phyloP scores from a whole-genome alignment of 2,329 filamentous ascomycete species.

The Aspergillus spinulosporus region DNA sequence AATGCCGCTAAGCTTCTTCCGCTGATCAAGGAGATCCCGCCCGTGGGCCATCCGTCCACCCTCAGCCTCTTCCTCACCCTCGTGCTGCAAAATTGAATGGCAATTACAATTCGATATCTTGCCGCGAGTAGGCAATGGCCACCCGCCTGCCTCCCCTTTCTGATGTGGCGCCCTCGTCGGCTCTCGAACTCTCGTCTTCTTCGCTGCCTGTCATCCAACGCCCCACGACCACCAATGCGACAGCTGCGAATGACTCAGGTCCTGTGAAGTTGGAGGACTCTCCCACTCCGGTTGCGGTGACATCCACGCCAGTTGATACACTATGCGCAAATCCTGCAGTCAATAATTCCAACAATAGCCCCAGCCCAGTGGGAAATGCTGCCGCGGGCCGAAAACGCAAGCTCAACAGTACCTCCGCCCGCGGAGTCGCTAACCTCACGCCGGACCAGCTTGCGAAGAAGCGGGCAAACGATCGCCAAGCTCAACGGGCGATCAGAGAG shows the following conservation, averaged over 20 bases:
- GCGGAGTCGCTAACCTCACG: slow-evolving; percentile 83
- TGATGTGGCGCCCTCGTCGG: slow-evolving; percentile 30
- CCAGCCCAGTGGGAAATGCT: slow-evolving; percentile 22
- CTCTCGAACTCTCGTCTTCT: slow-evolving; percentile 22
- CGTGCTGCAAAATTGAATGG: slow-evolving; percentile 29
- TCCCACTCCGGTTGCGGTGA: slow-evolving; percentile 25
- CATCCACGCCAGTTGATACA: slow-evolving; percentile 26
- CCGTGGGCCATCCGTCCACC: slow-evolving; percentile 10
- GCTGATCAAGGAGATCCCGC: slow-evolving; percentile 13
- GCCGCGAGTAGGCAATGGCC: slow-evolving; percentile 37
- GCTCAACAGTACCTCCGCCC: slow-evolving; percentile 49
- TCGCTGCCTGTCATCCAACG: slow-evolving; percentile 9
- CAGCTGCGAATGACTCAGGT: slow-evolving; percentile 14
- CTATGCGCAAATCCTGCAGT: slow-evolving; percentile 23
- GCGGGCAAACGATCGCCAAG: slow-evolving; percentile 85
- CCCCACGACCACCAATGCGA: slow-evolving; percentile 12
- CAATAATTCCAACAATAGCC: slow-evolving; percentile 10
- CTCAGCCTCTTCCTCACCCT: slow-evolving; percentile 5
- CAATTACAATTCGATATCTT: slow-evolving; percentile 23
- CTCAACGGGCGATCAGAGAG: slow-evolving; percentile 80
- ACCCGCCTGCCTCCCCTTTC: slow-evolving; percentile 30
- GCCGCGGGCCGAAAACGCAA: slow-evolving; percentile 45
- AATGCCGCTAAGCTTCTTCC: slow-evolving; percentile 9
- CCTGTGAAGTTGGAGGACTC: slow-evolving; percentile 30
- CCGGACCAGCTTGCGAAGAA: slow-evolving; percentile 87